Evolutionary conservation across 2,329 filamentous ascomycete genomes (phyloP), one percentile per base, ranked within the genome.

Genomic region (Fusarium brevicatenulatum): DNA sequence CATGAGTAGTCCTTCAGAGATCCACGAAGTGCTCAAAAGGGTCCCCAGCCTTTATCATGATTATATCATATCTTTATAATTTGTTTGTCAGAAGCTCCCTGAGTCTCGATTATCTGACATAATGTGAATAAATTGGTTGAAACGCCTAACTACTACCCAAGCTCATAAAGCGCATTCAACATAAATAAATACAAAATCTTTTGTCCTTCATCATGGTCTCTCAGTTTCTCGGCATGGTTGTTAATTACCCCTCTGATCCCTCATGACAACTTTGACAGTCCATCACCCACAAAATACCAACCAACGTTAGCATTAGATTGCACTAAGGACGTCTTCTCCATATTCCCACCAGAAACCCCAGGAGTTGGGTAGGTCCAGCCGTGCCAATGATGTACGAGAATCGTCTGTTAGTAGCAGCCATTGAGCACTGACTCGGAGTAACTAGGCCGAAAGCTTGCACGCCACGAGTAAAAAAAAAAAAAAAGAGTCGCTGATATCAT

Each of bases 401-500:
- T 16, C 25, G 11, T 5, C 3, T 42, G 23, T 21, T 18, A 60
- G 39, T 34, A 30, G 42, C 37, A 43, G 43, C n/a, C 37, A 59
- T 55, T 57, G n/a, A 25, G 43, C 36, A 36, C 25, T 58, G 16
- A 49, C 49, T 67, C 36, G 40, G 37, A 25, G 21, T 44, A 40
- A 30, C 50, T 59, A 25, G 44, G 18, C 66, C 59, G 36, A 42
- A 46, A 43, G 25, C 32, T 55, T 32, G 30, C 43, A 58, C 65
- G 42, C 68, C 56, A 64, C 11, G 19, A 57, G 62, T 25, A 49
- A 46, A n/a, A 43, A 7, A 30, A 30, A 39, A 25, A 8, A 30
- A 50, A 50, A 58, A 25, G 50, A 13, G 39, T 62, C 56, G 23
- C 70, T 70, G 70, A 71, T 73, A 73, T 73, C 71, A 73, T 73